Conservation (phyloP, 164 flowering plant species). For the Nelumbo lutea region DNA sequence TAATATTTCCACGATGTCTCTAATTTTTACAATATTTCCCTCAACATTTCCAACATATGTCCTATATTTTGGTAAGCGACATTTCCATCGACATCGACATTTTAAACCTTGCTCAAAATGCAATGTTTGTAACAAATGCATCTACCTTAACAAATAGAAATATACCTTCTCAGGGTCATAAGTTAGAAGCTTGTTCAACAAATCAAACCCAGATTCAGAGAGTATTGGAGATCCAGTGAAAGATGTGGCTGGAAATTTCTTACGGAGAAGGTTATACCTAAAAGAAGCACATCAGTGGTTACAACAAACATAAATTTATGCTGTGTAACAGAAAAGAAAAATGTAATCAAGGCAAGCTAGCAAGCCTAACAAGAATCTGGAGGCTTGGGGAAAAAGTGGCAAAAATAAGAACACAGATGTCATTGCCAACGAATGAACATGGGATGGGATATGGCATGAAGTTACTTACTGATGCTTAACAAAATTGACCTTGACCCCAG, state of each 20-base stretch:
- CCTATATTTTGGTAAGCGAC: too few species aligned
- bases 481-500: conserved; percentile 79
- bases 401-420: conserved; percentile 37
- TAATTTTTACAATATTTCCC: too few species aligned
- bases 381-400: conserved; percentile 39
- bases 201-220: conserved; percentile 89
- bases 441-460: conserved; percentile 11
- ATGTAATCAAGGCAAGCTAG: conserved; percentile 66
- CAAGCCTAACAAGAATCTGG: conserved; percentile 81
- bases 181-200: conserved; percentile 76
- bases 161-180: conserved; percentile 85
- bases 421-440: background rate
- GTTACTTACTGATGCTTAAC: conserved; percentile 69
- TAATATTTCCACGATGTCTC: too few species aligned
- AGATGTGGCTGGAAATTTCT: conserved; percentile 80
- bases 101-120: too few species aligned
- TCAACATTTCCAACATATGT: too few species aligned
- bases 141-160: background rate
- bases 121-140: too few species aligned
- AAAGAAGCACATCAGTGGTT: conserved; percentile 34
- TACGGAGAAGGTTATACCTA: conserved; percentile 83
- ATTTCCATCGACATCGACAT: too few species aligned
- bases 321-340: conserved; percentile 20
- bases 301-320: conserved; percentile 22
- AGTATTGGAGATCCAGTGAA: conserved; percentile 84